Percentiles rank a stretch among this genome's conserved stretches.
These are phyloP conservation scores for Aquilaria malaccensis DNA, from an alignment of 345 rosid genomes.

Conservation along the genomic window DNA sequence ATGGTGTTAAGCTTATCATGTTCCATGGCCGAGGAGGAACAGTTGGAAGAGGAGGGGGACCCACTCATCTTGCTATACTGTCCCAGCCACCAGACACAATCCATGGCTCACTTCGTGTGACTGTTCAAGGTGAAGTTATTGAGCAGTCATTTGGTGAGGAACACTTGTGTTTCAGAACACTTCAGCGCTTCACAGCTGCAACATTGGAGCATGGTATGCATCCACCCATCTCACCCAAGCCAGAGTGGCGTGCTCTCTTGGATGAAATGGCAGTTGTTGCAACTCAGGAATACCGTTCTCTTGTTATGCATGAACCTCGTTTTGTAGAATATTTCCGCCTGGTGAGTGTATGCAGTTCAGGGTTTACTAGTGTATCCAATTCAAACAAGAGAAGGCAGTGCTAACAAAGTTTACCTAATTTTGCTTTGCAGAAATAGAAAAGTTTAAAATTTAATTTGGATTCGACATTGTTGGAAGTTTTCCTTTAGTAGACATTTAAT, in stretches of 20 bases:
- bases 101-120: constrained; percentile 84
- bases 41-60: constrained; percentile 97
- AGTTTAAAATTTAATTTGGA: no score
- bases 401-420: no score
- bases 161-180: constrained; percentile 87
- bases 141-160: constrained; percentile 94
- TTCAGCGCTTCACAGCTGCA: constrained; percentile 94
- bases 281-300: constrained; percentile 78
- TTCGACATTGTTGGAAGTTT: no score
- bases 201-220: constrained; percentile 95
- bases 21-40: constrained; percentile 99
- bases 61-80: constrained; percentile 93
- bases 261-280: constrained; percentile 92
- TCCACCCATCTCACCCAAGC: constrained; percentile 90
- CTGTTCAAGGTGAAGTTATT: constrained; percentile 96
- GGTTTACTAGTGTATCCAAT: no score
- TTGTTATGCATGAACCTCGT: constrained; percentile 87
- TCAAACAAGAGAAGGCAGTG: no score
- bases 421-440: no score
- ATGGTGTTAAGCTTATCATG: constrained; percentile 85
- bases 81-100: constrained; percentile 98
- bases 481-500: no score
- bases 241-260: constrained; percentile 95
- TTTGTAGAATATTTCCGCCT: constrained; percentile 95
- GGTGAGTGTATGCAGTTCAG: constrained; percentile 31